Conservation (phyloP, 1,284 basidiomycete genomes). For the Violaceomyces palustris region DNA sequence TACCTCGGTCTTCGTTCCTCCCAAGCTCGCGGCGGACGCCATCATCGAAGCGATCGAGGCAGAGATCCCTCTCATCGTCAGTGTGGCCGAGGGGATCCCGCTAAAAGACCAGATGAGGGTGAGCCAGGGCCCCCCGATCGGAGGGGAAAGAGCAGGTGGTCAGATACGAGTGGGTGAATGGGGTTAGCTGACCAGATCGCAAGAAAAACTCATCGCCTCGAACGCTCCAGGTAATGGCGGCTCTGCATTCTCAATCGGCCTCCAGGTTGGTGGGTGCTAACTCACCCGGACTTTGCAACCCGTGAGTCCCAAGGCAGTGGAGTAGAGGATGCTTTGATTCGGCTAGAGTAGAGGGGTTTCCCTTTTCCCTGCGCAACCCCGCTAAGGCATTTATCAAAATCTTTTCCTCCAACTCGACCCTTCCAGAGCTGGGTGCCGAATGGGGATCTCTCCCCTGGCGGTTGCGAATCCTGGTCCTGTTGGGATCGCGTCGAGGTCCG, state of each 20-base stretch:
- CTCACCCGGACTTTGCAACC: conserved; percentile 38
- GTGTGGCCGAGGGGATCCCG: conserved; percentile 38
- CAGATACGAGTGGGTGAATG: no score
- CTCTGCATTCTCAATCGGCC: conserved; percentile 28
- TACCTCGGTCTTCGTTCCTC: conserved; percentile 39
- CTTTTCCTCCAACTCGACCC: neutral
- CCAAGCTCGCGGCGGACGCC: conserved; percentile 29
- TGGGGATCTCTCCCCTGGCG: conserved; percentile 33
- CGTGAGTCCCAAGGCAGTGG: conserved; percentile 6
- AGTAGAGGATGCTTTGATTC: neutral
- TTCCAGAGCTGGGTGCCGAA: conserved; percentile 25
- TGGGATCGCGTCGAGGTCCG: conserved; percentile 33
- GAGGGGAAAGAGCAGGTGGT: no score
- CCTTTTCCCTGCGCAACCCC: no score
- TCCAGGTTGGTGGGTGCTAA: conserved; percentile 33
- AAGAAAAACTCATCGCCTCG: no score
- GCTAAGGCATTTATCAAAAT: no score
- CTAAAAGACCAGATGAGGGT: conserved; percentile 29
- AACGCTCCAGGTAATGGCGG: conserved; percentile 31
- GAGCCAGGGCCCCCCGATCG: no score
- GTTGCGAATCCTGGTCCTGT: conserved; percentile 18
- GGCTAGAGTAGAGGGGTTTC: neutral
- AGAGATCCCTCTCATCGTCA: conserved; percentile 37
- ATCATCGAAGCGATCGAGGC: conserved; percentile 38
- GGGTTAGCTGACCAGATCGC: no score